Evolutionary conservation across 2,329 filamentous ascomycete species (phyloP).

Genomic region (Scedosporium minutisporum): DNA sequence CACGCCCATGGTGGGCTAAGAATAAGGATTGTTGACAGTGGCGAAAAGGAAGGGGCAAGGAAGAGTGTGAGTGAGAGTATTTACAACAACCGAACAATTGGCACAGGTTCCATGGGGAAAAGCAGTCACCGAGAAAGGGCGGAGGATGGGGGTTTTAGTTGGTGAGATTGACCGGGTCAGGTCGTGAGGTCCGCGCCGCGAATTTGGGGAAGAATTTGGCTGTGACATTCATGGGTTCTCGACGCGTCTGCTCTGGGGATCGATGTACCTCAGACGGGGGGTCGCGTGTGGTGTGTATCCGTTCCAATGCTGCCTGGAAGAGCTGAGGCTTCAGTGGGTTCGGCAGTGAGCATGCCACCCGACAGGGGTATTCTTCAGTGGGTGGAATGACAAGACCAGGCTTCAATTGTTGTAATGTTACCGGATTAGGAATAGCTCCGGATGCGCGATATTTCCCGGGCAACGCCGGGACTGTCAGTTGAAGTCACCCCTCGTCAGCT

Average conservation of each 20-base stretch:
- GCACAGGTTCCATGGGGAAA: not conserved
- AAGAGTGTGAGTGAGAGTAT: not conserved
- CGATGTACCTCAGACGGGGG: not conserved
- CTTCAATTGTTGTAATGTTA: not conserved
- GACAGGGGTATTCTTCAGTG: not conserved
- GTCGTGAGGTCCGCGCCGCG: not conserved
- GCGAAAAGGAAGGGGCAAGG: not conserved
- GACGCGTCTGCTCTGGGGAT: not conserved
- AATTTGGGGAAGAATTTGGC: not conserved
- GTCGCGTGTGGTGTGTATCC: not conserved
- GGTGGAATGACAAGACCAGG: not conserved
- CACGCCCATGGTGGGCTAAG: conserved; percentile 10
- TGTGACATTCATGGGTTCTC: not conserved
- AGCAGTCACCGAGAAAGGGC: not conserved
- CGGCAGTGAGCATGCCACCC: not conserved
- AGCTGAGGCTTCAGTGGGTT: not conserved
- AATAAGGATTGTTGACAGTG: not conserved
- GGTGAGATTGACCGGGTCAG: not conserved
- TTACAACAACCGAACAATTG: not conserved
- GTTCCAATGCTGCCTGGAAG: not conserved
- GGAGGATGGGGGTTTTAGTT: not conserved
- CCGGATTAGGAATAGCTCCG: conserved; percentile 7
- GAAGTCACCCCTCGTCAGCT: not conserved
- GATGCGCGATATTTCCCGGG: conserved; percentile 6
- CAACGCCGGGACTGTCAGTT: conserved; percentile 8